Conservation (phyloP, 2,329 filamentous ascomycete genomes). For the Exophiala bonariae region DNA sequence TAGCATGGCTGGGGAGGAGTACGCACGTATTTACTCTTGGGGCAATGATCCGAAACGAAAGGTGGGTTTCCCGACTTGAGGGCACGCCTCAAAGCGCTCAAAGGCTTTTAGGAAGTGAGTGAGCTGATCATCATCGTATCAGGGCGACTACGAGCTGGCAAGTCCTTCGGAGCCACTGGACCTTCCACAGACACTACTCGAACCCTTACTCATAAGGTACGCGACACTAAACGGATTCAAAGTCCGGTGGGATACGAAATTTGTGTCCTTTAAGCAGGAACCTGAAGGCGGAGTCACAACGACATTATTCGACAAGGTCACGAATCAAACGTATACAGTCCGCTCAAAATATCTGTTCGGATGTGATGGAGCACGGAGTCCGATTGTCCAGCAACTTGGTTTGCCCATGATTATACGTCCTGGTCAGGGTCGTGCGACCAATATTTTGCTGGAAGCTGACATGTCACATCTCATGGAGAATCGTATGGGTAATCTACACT, state of each 20-base stretch:
- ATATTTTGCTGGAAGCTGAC: conserved; percentile 53
- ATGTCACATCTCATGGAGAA: conserved; percentile 49
- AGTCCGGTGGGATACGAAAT: conserved; percentile 39
- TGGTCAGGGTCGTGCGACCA: conserved; percentile 50
- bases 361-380: conserved; percentile 53
- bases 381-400: conserved; percentile 45
- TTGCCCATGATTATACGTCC: conserved; percentile 48
- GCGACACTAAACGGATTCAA: conserved; percentile 39
- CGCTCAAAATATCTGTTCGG: conserved; percentile 59
- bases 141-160: conserved; percentile 42
- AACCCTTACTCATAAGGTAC: conserved; percentile 41
- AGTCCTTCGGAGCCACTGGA: conserved; percentile 43
- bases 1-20: conserved; percentile 44
- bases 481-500: conserved; percentile 60
- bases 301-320: conserved; percentile 37
- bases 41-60: conserved; percentile 40
- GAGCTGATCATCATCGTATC: neutral
- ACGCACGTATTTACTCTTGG: conserved; percentile 41
- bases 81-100: neutral
- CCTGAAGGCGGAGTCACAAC: conserved; percentile 33
- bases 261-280: conserved; percentile 31
- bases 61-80: no score
- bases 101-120: neutral
- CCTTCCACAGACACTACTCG: conserved; percentile 43
- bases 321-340: conserved; percentile 44